phyloP scores from a whole-genome alignment of 1,284 basidiomycete species.

The Rhodotorula sp. region DNA sequence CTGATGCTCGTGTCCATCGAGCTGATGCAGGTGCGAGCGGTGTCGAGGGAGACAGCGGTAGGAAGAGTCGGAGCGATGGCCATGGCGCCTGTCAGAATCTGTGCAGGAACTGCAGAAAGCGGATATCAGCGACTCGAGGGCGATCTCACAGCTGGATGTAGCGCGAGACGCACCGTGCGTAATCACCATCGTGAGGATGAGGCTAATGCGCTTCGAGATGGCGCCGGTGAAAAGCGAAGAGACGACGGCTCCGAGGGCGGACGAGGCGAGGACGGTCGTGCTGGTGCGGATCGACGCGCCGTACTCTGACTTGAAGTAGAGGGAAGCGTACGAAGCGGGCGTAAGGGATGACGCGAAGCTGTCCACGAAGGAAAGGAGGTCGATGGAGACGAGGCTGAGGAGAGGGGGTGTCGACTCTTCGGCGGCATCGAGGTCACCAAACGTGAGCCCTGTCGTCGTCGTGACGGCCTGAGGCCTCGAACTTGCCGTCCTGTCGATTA shows the following conservation, averaged over 20 bases:
- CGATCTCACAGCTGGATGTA: too few species aligned
- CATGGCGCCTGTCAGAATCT: slow-evolving; percentile 18
- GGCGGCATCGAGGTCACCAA: too few species aligned
- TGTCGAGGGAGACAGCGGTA: slow-evolving; percentile 6
- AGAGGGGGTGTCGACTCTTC: slow-evolving; percentile 8
- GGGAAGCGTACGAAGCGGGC: slow-evolving; percentile 27
- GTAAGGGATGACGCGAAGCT: slow-evolving; percentile 34
- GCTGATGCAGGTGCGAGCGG: slow-evolving; percentile 18
- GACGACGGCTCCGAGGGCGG: slow-evolving; percentile 23
- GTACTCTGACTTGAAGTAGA: slow-evolving; percentile 19
- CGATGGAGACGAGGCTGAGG: slow-evolving; percentile 13
- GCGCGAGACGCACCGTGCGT: slow-evolving; percentile 21
- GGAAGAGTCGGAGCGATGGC: slow-evolving; percentile 22
- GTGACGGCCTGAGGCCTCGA: not conserved
- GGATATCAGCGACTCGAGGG: not conserved
- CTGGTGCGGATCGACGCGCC: slow-evolving; percentile 8
- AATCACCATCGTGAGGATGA: slow-evolving; percentile 28
- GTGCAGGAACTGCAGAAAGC: slow-evolving; percentile 17
- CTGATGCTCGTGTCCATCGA: slow-evolving; percentile 28
- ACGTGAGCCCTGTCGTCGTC: not conserved
- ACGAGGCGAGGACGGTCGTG: slow-evolving; percentile 17
- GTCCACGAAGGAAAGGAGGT: slow-evolving; percentile 29
- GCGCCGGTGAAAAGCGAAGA: slow-evolving; percentile 23
- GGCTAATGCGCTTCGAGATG: slow-evolving; percentile 20
- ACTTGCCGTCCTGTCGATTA: not conserved